Base-by-base conservation (phyloP, 305 asterid species). In the Fraxinus greggii region DNA sequence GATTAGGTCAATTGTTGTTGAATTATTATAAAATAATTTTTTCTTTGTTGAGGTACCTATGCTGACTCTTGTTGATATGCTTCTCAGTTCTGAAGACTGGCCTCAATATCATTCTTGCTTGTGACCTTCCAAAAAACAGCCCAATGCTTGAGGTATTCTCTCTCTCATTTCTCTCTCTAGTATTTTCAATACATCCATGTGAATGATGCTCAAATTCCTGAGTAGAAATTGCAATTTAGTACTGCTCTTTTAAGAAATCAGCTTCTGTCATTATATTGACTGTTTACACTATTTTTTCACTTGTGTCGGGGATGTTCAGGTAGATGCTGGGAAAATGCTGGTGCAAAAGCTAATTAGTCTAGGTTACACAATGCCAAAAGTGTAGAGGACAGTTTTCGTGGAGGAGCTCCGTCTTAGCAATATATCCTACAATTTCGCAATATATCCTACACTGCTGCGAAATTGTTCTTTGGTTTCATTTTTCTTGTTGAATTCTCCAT, bases 141-240 rank as follows among this genome's bases (percentile, higher is more conserved):
- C 95, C 97, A 67, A 81, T 89, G 87, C 93, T 95, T 78, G 98
- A 95, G 98, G 98, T 94, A 81, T 83, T 86, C 19, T 85, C 72
- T 79, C 76, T 83, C 82, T 82, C 48, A 15, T 61, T 7, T 48
- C 26, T 74, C 65, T 15, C 65, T 21, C 73, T 29, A 21, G 0
- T 23, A 26, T 7, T 61, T 61, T 38, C 54, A 23, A 32, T 45
- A 42, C 15, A 15, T 28, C 3, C 70, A 56, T 54, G 38, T 75
- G 45, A 1, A 23, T 45, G 33, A 19, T 70, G 54, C 63, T 73
- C 23, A 75, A 35, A 3, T 59, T 31, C 9, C 17, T 12, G 7
- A 63, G n/a, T 63, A 23, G 10, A 63, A 61, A 24, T 23, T 63
- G 31, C 72, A 24, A 78, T 69, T 83, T 56, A 7, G 21, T 3